These are phyloP conservation scores for Monosporascus sp. DNA, from an alignment of 2,329 filamentous ascomycete species.

Conservation along the genomic window DNA sequence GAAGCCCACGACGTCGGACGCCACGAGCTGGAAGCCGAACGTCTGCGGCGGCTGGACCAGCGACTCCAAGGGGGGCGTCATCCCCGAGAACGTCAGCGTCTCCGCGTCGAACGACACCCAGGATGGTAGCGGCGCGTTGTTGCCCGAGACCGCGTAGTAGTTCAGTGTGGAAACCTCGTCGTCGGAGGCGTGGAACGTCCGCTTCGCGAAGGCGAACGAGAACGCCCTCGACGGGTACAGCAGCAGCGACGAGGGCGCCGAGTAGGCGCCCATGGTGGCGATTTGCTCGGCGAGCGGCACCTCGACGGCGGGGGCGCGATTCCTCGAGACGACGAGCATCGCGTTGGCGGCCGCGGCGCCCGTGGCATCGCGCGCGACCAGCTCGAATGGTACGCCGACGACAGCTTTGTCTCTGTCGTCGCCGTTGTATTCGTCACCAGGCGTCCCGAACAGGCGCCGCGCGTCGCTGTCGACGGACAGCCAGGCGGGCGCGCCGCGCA, in stretches of 20 bases:
- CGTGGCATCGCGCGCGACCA: conserved; percentile 63
- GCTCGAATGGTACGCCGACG: conserved; percentile 54
- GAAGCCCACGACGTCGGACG: conserved; percentile 76
- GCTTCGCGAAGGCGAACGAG: conserved; percentile 44
- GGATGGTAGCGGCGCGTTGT: conserved; percentile 78
- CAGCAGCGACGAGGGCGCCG: conserved; percentile 54
- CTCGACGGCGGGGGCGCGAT: conserved; percentile 45
- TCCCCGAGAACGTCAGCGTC: conserved; percentile 63
- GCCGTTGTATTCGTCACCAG: conserved; percentile 43
- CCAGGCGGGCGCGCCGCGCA: conserved; percentile 64
- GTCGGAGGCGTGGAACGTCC: conserved; percentile 58
- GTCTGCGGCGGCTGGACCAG: conserved; percentile 63
- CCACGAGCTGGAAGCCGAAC: conserved; percentile 68
- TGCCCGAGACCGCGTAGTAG: conserved; percentile 71
- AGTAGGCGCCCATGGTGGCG: conserved; percentile 50
- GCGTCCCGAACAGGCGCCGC: conserved; percentile 66
- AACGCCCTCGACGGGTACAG: conserved; percentile 49
- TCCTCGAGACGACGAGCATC: conserved; percentile 64
- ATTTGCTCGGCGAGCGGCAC: conserved; percentile 56
- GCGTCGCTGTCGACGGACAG: conserved; percentile 61
- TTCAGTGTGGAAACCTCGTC: conserved; percentile 37
- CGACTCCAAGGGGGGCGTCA: conserved; percentile 59
- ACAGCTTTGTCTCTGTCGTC: conserved; percentile 35
- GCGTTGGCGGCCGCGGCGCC: conserved; percentile 60
- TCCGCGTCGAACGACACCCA: conserved; percentile 72